Conservation (phyloP, 2,329 filamentous ascomycete genomes). For the Ascochyta pisi region DNA sequence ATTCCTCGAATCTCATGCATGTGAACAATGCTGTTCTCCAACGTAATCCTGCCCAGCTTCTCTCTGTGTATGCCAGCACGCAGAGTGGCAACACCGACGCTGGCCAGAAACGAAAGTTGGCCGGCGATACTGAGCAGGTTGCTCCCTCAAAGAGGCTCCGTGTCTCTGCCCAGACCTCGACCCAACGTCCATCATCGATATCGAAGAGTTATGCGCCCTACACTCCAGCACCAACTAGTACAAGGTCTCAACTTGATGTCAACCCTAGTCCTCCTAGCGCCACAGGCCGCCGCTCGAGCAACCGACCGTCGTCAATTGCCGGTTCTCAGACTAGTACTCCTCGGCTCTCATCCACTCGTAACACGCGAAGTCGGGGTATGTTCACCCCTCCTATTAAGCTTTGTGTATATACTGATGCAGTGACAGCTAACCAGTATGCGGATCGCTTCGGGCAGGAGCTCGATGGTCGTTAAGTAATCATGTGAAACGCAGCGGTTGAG, state of each 20-base stretch:
- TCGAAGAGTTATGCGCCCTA: background rate
- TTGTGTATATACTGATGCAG: background rate
- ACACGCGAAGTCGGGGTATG: conserved; percentile 12
- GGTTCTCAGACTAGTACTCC: background rate
- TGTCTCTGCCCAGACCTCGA: background rate
- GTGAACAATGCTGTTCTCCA: background rate
- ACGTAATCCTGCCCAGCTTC: background rate
- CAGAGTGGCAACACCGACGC: background rate
- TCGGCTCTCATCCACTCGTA: conserved; percentile 8
- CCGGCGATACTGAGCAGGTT: background rate
- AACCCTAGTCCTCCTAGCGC: background rate
- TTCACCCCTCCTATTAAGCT: background rate
- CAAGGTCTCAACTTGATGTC: background rate
- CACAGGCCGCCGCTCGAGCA: background rate
- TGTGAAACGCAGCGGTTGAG: no score
- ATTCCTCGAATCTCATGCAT: background rate
- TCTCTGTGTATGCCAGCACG: background rate
- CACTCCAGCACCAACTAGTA: background rate
- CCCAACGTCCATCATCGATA: background rate
- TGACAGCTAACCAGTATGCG: background rate
- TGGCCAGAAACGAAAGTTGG: background rate
- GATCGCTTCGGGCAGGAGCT: conserved; percentile 12
- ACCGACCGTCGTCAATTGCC: background rate
- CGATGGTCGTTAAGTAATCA: background rate
- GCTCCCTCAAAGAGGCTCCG: background rate